These are phyloP conservation scores for Pinus albicaulis DNA, from an alignment of 75 land plant species.

Conservation along the genomic window DNA sequence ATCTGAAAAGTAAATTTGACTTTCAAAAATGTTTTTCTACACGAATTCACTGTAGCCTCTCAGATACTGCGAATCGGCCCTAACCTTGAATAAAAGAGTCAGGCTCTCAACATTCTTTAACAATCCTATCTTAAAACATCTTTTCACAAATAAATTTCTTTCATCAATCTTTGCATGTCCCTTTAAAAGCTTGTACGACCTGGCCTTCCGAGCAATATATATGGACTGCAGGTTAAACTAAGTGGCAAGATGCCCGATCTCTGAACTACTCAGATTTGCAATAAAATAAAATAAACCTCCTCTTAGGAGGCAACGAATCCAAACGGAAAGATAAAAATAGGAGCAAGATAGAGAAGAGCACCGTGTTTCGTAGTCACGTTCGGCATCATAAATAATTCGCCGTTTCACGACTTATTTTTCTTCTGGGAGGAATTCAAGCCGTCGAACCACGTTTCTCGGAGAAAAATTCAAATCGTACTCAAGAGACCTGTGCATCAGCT, in stretches of 20 bases:
- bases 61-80: neutral
- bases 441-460: neutral
- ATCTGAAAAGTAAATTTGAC: neutral
- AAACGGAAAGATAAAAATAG: constrained; percentile 1
- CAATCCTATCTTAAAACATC: neutral
- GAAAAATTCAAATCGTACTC: neutral
- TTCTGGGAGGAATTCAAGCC: too few relatives aligned
- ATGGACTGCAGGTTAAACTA: too few relatives aligned
- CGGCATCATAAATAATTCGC: neutral
- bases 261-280: neutral
- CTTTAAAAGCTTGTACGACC: neutral
- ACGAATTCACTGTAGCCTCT: neutral
- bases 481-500: neutral
- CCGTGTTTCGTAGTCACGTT: neutral
- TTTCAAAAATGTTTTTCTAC: neutral
- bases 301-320: neutral
- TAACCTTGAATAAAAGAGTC: neutral
- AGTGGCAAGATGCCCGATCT: neutral
- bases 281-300: neutral
- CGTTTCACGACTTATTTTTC: neutral
- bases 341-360: neutral
- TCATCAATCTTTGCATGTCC: neutral
- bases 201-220: neutral
- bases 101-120: neutral
- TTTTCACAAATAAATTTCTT: neutral